Base-by-base conservation (phyloP, 2,329 filamentous ascomycete genomes). In the Fusarium metavorans region DNA sequence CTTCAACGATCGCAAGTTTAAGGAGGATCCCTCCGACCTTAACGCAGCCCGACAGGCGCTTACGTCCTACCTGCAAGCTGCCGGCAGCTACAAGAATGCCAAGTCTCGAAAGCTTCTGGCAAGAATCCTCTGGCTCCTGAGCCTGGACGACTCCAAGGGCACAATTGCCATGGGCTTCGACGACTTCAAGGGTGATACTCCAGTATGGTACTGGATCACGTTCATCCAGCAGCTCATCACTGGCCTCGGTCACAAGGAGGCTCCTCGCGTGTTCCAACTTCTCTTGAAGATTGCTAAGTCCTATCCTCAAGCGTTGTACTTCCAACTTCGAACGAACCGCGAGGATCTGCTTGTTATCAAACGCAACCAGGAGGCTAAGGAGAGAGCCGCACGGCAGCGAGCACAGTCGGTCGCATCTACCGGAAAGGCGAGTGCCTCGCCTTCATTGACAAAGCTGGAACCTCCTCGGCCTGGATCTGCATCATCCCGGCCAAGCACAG, bases 141-240 rank as follows among this genome's bases (percentile, higher is more conserved):
- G 96, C 83, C 87, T 99, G 75, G 97, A 99, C 80, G 95, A 98
- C 79, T 88, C 94, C 0, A 94, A 95, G 80, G 94, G 94, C 14
- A 92, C 90, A 41, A 92, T 99, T 70, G 93, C 94, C 1, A 88
- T 91, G 77, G 95, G 96, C 14, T 99, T 98, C 76, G 95, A 98
- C 75, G 94, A 96, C 77, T 99, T 97, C 86, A 98, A 98, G 86
- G 97, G 97, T 61, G 97, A 99, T 77, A 97, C 95, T 3, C 95
- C 95, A 1, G 95, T 97, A 14, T 99, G 97, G 97, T 99, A 98
- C 85, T 99, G 97, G 97, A 98, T 98, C 77, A 98, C 96, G 0
- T 99, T 97, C 82, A 98, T 99, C 73, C 97, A 97, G 20, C 97
- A 99, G 83, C 89, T 99, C 48, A 90, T 99, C 35, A 96, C 95